These are phyloP conservation scores for Syzygium syzygioides DNA, from an alignment of 441 rosid species.

Conservation along the genomic window DNA sequence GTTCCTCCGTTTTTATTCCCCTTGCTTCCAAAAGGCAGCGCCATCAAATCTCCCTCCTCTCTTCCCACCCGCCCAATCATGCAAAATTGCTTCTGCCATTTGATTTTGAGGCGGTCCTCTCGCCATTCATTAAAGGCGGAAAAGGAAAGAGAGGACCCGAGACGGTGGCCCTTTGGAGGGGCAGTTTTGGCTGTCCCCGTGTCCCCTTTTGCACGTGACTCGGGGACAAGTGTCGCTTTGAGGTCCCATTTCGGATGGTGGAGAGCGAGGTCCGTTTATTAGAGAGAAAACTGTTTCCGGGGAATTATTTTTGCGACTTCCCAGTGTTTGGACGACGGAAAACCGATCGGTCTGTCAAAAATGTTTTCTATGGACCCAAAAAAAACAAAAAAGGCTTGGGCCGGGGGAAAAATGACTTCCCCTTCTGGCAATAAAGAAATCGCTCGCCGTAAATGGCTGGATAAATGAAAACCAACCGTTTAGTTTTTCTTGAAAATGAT, in stretches of 20 bases:
- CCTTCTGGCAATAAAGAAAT: not conserved
- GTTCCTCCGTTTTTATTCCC: constrained; percentile 6
- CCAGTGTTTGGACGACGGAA: not conserved
- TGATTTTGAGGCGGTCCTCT: not conserved
- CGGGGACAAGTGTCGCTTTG: not conserved
- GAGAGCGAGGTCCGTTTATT: too few relatives aligned
- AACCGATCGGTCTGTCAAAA: not conserved
- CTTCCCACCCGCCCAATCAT: not conserved
- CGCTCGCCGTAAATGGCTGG: accelerated
- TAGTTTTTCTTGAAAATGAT: not conserved
- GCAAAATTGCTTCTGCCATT: not conserved
- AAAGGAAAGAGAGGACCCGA: not conserved
- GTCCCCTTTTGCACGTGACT: not conserved
- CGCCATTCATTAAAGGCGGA: not conserved
- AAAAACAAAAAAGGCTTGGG: accelerated
- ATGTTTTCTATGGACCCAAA: accelerated
- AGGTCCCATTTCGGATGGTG: not conserved
- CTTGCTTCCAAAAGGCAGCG: not conserved
- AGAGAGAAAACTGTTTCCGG: not conserved
- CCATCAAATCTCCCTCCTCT: not conserved
- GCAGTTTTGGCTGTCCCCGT: not conserved
- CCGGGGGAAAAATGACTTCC: accelerated
- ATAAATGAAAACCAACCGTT: not conserved
- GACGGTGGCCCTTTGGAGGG: not conserved
- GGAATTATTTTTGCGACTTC: not conserved